Evolutionary conservation across 495 filamentous ascomycete genomes (phyloP), one percentile per base, ranked within the genome.

Genomic region (Geoglossum glabrum): DNA sequence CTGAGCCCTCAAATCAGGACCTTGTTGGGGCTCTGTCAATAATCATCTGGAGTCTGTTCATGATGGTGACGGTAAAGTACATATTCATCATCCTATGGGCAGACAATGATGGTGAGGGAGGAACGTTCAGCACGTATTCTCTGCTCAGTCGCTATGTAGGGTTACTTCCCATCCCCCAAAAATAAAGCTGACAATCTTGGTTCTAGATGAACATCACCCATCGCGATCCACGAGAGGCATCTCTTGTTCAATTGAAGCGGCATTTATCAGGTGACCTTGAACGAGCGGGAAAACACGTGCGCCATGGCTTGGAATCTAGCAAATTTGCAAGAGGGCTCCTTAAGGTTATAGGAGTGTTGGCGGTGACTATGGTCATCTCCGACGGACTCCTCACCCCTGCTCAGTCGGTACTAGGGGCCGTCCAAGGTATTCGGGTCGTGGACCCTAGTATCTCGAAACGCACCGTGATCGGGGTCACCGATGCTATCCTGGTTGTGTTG

Each of bases 81-180:
- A 70, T 84, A 13, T 66, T 83, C 28, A 78, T 87, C 62, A 76
- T 86, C 26, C 71, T 88, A 19, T 69, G 69, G 23, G 83, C 83
- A n/a, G 84, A 88, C 68, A 82, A 87, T 64, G 82, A 86, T 57
- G 84, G 84, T 34, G 84, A 88, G 64, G 84, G 84, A 8, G 84
- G 84, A 49, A 88, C 84, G 0, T 88, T 88, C 62, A 79, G 76
- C 51, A 73, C 78, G n/a, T 88, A 86, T 65, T 80, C 79, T 19
- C 67, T 88, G 19, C 71, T 88, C 0, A 78, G 80, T 0, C 72
- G 82, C 63, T 86, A 80, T 69, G 83, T 81, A 71, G 65, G 63
- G 3, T 1, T 3, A 26, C 15, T 28, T 54, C 17, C 1, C 40
- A 21, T 13, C n/a, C 3, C 11, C n/a, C 40, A 4, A 45, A 1